phyloP scores from a whole-genome alignment of 306 rosid species.

The Arachis hypogaea region DNA sequence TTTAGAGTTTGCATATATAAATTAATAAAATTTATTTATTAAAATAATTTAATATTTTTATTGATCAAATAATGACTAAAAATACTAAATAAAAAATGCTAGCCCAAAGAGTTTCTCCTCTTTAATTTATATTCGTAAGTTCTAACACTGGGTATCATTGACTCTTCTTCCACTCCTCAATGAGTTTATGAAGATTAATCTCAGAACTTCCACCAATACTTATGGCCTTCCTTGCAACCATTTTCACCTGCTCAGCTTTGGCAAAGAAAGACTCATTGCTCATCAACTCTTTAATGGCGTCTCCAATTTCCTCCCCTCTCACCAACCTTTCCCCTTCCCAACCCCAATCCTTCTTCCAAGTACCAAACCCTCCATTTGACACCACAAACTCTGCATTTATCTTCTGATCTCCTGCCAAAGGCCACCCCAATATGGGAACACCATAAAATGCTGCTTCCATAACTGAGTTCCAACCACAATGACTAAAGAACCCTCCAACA shows the following conservation, averaged over 20 bases:
- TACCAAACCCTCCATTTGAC: conserved; percentile 52
- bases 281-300: conserved; percentile 58
- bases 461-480: conserved; percentile 63
- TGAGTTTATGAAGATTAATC: conserved; percentile 18
- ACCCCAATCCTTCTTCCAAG: conserved; percentile 60
- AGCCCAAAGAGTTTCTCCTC: too few species aligned
- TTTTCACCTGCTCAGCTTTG: conserved; percentile 38
- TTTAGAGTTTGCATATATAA: too few species aligned
- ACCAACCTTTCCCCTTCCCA: conserved; percentile 51
- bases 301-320: conserved; percentile 58
- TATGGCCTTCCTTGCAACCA: conserved; percentile 42
- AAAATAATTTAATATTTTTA: too few species aligned
- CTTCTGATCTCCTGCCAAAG: conserved; percentile 61
- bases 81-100: too few species aligned
- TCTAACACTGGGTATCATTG: too few species aligned
- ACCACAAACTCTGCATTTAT: conserved; percentile 53
- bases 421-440: conserved; percentile 63
- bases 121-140: too few species aligned
- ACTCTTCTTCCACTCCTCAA: conserved; percentile 41
- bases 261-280: conserved; percentile 33
- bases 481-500: conserved; percentile 63
- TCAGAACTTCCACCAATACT: conserved; percentile 48
- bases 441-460: conserved; percentile 57
- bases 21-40: too few species aligned
- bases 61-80: too few species aligned